Percentiles rank a stretch among this genome's conserved stretches.
phyloP scores from a whole-genome alignment of 1,284 basidiomycete genomes.

The Schizopora paradoxa region DNA sequence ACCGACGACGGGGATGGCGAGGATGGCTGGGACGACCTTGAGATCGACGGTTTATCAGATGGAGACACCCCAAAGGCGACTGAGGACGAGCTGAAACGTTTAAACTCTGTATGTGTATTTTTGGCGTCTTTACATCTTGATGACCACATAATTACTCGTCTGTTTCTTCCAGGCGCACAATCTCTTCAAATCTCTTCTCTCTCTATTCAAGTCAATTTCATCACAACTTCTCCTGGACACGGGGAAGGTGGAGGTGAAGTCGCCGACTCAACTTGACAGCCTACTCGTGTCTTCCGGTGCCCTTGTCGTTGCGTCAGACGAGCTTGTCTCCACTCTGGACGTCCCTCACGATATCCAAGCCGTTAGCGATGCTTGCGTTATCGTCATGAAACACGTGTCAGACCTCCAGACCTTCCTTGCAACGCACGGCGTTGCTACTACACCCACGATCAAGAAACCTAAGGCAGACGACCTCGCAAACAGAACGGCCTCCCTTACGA shows the following conservation, averaged over 20 bases:
- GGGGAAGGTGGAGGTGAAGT: constrained; percentile 15
- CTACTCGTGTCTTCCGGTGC: constrained; percentile 45
- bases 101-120: constrained; percentile 20
- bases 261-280: constrained; percentile 36
- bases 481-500: neutral
- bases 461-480: constrained; percentile 4
- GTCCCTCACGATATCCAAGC: constrained; percentile 47
- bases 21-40: constrained; percentile 67
- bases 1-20: constrained; percentile 34
- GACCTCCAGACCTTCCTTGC: constrained; percentile 30
- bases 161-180: constrained; percentile 41
- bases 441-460: neutral
- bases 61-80: constrained; percentile 24
- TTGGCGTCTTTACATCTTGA: neutral
- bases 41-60: constrained; percentile 50
- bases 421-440: constrained; percentile 18
- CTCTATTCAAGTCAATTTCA: constrained; percentile 57
- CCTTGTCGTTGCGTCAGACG: constrained; percentile 53
- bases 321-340: constrained; percentile 59
- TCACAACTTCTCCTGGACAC: constrained; percentile 41
- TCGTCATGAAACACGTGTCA: constrained; percentile 34
- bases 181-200: constrained; percentile 51
- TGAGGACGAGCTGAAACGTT: constrained; percentile 24
- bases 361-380: constrained; percentile 35
- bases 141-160: neutral